Conservation (phyloP, 192 early-diverging fungal genomes). For the Coemansia pectinata region DNA sequence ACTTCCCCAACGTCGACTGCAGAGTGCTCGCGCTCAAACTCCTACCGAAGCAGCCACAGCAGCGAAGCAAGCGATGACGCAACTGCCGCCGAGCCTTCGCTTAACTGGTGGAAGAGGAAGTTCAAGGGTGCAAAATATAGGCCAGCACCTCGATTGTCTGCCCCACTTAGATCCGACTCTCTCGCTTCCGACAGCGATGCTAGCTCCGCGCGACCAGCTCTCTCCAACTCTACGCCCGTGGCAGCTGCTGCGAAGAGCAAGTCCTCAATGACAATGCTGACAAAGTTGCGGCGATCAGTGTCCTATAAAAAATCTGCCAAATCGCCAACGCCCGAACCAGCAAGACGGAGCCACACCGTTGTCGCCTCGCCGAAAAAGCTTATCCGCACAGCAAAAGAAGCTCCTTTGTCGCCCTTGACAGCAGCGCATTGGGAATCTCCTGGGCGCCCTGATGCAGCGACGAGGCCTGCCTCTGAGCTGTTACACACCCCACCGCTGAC, state of each 20-base stretch:
- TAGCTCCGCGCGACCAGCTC: not conserved
- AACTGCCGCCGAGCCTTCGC: conserved; percentile 33
- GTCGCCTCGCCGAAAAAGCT: conserved; percentile 12
- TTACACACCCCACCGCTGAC: not conserved
- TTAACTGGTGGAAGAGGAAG: conserved; percentile 44
- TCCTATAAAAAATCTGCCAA: conserved; percentile 25
- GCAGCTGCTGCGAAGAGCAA: not conserved
- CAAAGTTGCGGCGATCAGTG: conserved; percentile 34
- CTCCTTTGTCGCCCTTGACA: not conserved
- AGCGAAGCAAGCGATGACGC: conserved; percentile 29
- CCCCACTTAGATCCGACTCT: not conserved
- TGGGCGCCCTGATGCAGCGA: not conserved
- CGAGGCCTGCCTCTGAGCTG: not conserved
- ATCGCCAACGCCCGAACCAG: not conserved
- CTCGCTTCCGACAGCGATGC: not conserved
- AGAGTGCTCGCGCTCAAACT: conserved; percentile 44
- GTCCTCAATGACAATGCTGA: conserved; percentile 24
- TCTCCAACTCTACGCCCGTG: not conserved
- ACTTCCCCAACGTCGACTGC: conserved; percentile 35
- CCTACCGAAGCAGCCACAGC: conserved; percentile 36
- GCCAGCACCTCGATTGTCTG: not conserved
- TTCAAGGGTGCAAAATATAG: conserved; percentile 21
- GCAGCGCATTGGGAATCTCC: not conserved
- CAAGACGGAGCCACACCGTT: conserved; percentile 9
- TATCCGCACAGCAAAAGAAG: not conserved